phyloP scores from a whole-genome alignment of 371 early-diverging fungal species.

The Zychaea mexicana region DNA sequence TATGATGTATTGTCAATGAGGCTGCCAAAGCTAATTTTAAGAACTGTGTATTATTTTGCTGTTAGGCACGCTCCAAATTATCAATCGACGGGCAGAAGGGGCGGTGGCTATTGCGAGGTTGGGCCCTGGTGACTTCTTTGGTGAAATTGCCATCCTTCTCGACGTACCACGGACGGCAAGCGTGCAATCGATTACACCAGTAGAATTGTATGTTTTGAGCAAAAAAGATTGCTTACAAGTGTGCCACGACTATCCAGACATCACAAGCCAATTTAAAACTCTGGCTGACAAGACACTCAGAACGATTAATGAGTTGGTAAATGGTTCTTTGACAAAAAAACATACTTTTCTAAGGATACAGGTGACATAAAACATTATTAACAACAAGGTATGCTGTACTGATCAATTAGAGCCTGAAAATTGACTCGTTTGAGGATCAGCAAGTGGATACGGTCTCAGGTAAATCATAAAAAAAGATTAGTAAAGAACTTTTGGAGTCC shows the following conservation, averaged over 20 bases:
- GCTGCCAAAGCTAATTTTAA: too few relatives aligned
- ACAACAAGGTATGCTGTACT: too few relatives aligned
- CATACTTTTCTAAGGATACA: too few relatives aligned
- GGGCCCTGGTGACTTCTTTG: slow-evolving; percentile 65
- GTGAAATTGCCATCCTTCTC: slow-evolving; percentile 81
- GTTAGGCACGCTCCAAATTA: slow-evolving; percentile 39
- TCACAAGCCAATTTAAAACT: slow-evolving; percentile 27
- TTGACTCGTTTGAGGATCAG: neutral
- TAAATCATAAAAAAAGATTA: neutral
- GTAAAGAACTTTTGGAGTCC: too few relatives aligned
- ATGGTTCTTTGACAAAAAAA: neutral
- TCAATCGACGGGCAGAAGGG: slow-evolving; percentile 14
- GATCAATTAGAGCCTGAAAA: neutral
- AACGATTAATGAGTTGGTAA: neutral
- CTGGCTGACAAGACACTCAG: slow-evolving; percentile 26
- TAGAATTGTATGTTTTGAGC: slow-evolving; percentile 56
- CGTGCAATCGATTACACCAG: slow-evolving; percentile 63
- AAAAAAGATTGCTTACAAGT: slow-evolving; percentile 49
- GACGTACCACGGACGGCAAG: slow-evolving; percentile 81
- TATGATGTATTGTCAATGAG: too few relatives aligned
- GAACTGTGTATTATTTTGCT: neutral
- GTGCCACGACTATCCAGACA: slow-evolving; percentile 43
- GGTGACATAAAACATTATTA: too few relatives aligned
- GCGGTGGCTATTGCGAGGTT: slow-evolving; percentile 24
- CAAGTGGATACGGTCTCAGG: slow-evolving; percentile 2